Base-by-base conservation (phyloP, 108 stramenopile genomes). In the Ochromonas danica region DNA sequence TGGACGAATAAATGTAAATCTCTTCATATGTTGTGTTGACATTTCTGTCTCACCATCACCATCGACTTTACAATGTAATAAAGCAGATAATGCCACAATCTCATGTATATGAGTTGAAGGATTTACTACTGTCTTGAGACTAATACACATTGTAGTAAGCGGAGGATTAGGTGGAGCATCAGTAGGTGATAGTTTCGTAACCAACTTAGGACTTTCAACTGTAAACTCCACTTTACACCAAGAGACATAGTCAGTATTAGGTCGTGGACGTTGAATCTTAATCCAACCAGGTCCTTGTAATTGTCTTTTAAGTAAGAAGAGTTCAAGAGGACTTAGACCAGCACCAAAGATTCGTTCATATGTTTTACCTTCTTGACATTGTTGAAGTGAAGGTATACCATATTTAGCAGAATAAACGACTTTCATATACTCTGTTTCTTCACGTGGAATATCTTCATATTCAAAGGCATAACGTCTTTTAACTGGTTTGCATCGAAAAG, bases 231-330 rank as follows among this genome's bases (percentile, higher is more conserved):
- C 79, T 80, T 92, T 93, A 86, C 95, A 96, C 95, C 95, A 96
- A 43, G 93, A 91, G 1, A 90, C 77, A 33, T 60, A 1, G 80
- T 61, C 74, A 1, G 83, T 71, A 22, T 42, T 60, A 70, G 80
- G 79, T 62, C 71, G 57, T 33, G 95, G 94, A 51, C 86, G 71
- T 43, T 89, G 84, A 71, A 99, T 88, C 33, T 93, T 90, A 61
- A 99, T 75, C 98, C 98, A 98, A 71, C 95, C 93, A 1, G 98
- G 98, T 42, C 98, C 98, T 95, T 92, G 94, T 41, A 99, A 89
- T 77, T 91, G 87, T 38, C 98, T 92, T 80, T 97, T 96, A 70
- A 99, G 67, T 42, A 99, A 80, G 84, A 99, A 97, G 43, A 89
- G 92, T 87, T 99, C 98, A 33, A 96, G 86, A 28, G 87, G 88